Percentiles rank a stretch among this genome's conserved stretches.
These are phyloP conservation scores for Solanum clarkiae DNA, from an alignment of 257 asterid species.

Conservation along the genomic window DNA sequence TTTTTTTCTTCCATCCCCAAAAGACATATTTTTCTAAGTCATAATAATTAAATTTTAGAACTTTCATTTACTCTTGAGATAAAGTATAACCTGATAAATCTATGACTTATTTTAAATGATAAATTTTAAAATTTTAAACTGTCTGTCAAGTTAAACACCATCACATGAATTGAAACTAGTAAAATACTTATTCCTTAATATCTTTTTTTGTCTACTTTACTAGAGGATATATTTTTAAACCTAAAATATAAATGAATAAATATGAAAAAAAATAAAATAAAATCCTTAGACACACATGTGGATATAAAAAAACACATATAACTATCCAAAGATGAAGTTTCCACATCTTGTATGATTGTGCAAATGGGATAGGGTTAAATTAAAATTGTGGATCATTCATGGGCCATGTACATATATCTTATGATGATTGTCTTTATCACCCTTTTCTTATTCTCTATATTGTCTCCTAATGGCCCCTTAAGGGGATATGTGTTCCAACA, in stretches of 20 bases:
- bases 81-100: neutral
- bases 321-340: neutral
- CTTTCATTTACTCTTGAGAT: neutral
- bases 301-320: neutral
- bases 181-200: too few species aligned
- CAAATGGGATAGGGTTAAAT: neutral
- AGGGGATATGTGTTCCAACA: too few species aligned
- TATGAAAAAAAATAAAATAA: neutral
- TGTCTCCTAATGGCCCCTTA: too few species aligned
- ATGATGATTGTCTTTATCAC: too few species aligned
- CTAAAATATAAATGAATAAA: neutral
- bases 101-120: neutral
- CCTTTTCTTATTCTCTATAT: too few species aligned
- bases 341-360: conserved; percentile 2
- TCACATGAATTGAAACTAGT: neutral
- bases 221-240: neutral
- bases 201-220: neutral
- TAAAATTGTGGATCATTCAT: neutral
- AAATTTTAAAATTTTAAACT: neutral
- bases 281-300: neutral
- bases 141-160: neutral
- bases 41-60: neutral
- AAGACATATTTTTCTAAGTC: too few species aligned
- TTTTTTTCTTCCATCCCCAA: too few species aligned
- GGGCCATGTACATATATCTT: too few species aligned